Evolutionary conservation across 805 yeast genomes (phyloP), one percentile per base, ranked within the genome.

Genomic region (Myxozyma udenii): DNA sequence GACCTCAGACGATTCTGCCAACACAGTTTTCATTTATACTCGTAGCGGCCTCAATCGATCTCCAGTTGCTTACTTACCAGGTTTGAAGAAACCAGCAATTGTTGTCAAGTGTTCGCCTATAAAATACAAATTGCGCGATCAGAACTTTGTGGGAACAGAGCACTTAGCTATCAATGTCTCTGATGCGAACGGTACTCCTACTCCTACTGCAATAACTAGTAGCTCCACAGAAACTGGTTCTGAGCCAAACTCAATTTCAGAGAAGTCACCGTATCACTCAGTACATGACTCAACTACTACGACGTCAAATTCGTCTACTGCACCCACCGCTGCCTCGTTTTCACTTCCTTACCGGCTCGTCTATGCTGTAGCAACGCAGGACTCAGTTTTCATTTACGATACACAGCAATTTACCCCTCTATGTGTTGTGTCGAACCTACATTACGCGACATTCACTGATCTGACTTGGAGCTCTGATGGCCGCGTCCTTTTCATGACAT

Each of bases 291-390:
- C 35, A 14, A 11, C 42, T 12, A 3, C 42, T 5, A 33, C 41
- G 21, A n/a, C 48, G 12, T 44, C 48, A n/a, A 24, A 28, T 9
- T 24, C 32, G 16, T 18, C 48, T 2, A 26, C 30, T 21, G n/a
- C n/a, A n/a, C n/a, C n/a, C n/a, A n/a, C n/a, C n/a, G n/a, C n/a
- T n/a, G 67, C 72, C 1, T 76, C 75, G 12, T 76, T 87, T 54
- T 68, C 72, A 3, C 68, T 90, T 41, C 85, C 87, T 0, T 89
- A 93, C 64, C 78, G 88, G 56, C 78, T 93, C 80, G 70, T 91
- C 0, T 90, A 85, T 70, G 98, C 97, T 0, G 85, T 93, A 18
- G 98, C 96, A 0, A 90, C 97, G 0, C 89, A 87, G 51, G 96
- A 87, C 65, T 78, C 90, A 12, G 84, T 93, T 11, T 63, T 84